Evolutionary conservation across 495 filamentous ascomycete species (phyloP).

Genomic region (Amniculicola lignicola): DNA sequence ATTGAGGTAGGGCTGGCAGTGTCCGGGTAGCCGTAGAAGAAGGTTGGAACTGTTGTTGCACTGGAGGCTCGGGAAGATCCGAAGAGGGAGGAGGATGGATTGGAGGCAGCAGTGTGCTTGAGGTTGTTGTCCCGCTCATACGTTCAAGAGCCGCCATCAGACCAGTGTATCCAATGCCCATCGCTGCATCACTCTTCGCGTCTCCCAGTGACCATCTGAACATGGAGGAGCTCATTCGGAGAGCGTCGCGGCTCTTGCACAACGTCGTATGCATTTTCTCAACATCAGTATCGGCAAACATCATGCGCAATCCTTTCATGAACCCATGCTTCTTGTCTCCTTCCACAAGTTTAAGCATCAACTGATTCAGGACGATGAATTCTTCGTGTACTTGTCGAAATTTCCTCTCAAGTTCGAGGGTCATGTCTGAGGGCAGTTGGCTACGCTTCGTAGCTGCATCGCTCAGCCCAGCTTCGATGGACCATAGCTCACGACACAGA

Average conservation of each 20-base stretch:
- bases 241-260: conserved; percentile 38
- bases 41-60: background rate
- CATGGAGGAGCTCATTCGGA: conserved; percentile 47
- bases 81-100: conserved; percentile 9
- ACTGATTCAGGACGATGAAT: conserved; percentile 51
- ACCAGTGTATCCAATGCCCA: conserved; percentile 50
- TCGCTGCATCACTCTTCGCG: conserved; percentile 42
- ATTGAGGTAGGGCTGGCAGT: too few relatives aligned
- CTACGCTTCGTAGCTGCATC: conserved; percentile 42
- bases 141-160: conserved; percentile 48
- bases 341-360: conserved; percentile 49
- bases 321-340: conserved; percentile 50
- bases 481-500: conserved; percentile 51
- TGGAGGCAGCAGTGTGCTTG: conserved; percentile 1
- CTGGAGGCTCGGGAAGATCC: conserved; percentile 4
- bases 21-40: too few relatives aligned
- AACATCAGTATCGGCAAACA: conserved; percentile 49
- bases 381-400: conserved; percentile 47
- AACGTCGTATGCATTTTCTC: conserved; percentile 45
- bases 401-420: conserved; percentile 51
- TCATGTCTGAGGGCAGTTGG: conserved; percentile 46
- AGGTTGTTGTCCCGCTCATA: conserved; percentile 35
- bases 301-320: conserved; percentile 49
- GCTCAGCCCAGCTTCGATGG: conserved; percentile 51
- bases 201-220: conserved; percentile 49